These are phyloP conservation scores for Cinnamomum chago DNA, from an alignment of 164 flowering plant genomes.

Conservation along the genomic window DNA sequence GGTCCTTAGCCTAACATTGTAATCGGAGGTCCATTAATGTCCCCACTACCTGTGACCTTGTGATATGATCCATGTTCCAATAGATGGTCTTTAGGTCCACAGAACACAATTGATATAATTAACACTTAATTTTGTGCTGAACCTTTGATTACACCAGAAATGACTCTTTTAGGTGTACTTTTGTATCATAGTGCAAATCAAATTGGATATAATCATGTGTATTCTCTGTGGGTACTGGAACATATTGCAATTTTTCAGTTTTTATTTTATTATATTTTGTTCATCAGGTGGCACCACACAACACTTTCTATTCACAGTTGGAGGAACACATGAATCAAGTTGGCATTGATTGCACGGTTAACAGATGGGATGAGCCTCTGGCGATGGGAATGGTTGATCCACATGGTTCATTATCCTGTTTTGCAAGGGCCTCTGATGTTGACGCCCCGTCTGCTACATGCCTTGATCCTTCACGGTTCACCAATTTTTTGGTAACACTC, in stretches of 20 bases:
- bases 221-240: no score
- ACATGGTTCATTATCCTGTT: constrained; percentile 93
- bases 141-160: no score
- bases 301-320: constrained; percentile 82
- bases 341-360: constrained; percentile 63
- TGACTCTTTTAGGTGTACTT: no score
- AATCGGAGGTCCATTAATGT: no score
- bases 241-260: neutral
- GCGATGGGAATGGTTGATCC: constrained; percentile 88
- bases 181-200: no score
- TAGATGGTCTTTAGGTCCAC: no score
- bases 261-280: neutral
- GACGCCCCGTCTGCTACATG: constrained; percentile 82
- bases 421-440: constrained; percentile 88
- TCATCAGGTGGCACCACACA: constrained; percentile 88
- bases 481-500: constrained; percentile 68
- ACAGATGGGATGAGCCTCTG: constrained; percentile 86
- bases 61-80: no score
- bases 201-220: no score
- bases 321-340: constrained; percentile 83
- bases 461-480: constrained; percentile 80
- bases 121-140: no score
- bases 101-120: no score
- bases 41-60: no score
- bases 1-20: no score